A percentile compares a stretch with the other conserved stretches of the same genome.
Conservation (phyloP, 441 rosid genomes). For the Gossypium trilobum region DNA sequence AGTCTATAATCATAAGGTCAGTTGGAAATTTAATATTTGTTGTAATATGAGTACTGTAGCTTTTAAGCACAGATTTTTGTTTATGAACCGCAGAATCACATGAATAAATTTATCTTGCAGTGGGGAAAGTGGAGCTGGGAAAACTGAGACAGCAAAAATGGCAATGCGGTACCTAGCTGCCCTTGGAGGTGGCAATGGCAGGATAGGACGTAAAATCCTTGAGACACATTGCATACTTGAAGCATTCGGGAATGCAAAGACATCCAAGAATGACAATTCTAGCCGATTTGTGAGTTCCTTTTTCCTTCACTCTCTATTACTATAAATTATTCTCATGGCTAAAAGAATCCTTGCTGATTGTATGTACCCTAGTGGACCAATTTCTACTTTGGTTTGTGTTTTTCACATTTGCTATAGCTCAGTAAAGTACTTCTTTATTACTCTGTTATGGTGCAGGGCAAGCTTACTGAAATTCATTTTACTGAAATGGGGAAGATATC, state of each 20-base stretch:
- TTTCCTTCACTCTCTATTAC: neutral
- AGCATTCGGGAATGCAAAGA: constrained; percentile 97
- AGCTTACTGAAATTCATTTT: constrained; percentile 80
- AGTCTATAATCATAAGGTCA: constrained; percentile 72
- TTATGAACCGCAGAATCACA: constrained; percentile 3
- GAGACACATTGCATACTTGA: constrained; percentile 72
- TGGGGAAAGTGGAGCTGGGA: constrained; percentile 99
- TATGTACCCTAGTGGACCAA: neutral
- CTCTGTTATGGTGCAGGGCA: constrained; percentile 48
- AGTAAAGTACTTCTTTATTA: constrained; percentile 1
- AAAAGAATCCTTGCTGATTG: neutral
- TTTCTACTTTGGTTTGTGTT: neutral
- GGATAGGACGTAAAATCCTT: constrained; percentile 62
- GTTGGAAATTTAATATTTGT: constrained; percentile 11
- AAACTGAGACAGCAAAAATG: constrained; percentile 92
- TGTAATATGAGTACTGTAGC: neutral
- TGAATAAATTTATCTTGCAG: constrained; percentile 31
- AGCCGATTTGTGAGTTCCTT: constrained; percentile 78
- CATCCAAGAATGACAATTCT: constrained; percentile 80
- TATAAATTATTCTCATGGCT: neutral
- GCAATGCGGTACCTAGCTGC: constrained; percentile 88
- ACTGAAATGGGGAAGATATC: constrained; percentile 68
- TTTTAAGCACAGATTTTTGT: neutral
- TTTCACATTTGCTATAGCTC: neutral
- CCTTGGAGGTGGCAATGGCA: constrained; percentile 72